Conservation (phyloP, 169 alveolate species). For the Cryptosporidium parvum region DNA sequence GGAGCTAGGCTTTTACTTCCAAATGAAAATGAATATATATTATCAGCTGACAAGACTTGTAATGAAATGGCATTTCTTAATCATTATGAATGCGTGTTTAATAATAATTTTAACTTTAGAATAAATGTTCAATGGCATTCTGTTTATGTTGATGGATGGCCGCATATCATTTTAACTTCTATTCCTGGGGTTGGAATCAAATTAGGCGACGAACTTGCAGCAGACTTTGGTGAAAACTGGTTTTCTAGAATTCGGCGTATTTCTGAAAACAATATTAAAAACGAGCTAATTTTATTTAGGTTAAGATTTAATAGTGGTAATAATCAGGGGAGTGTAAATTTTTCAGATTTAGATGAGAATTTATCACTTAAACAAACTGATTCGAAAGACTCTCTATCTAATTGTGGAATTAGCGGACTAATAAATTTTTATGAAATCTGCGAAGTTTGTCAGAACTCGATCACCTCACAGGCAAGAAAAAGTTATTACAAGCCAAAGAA, state of each 20-base stretch:
- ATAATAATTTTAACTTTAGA: conserved; percentile 84
- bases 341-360: neutral
- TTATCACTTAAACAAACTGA: neutral
- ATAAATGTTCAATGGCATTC: conserved; percentile 92
- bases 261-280: conserved; percentile 80
- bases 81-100: conserved; percentile 89
- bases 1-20: conserved; percentile 83
- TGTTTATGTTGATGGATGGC: conserved; percentile 89
- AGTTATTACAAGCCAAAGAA: neutral
- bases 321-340: neutral
- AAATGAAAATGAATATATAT: conserved; percentile 86
- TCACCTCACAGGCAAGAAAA: neutral
- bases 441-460: conserved; percentile 47
- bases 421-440: conserved; percentile 47
- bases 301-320: neutral
- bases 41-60: conserved; percentile 88
- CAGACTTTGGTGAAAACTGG: conserved; percentile 93
- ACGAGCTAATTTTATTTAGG: conserved; percentile 80
- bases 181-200: conserved; percentile 84
- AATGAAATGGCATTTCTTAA: conserved; percentile 91
- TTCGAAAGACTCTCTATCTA: neutral
- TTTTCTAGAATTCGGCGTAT: conserved; percentile 87
- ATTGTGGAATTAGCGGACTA: conserved; percentile 1
- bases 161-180: conserved; percentile 88
- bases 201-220: conserved; percentile 92